phyloP scores from a whole-genome alignment of 2,329 filamentous ascomycete genomes.

The Xylariaceae sp. region DNA sequence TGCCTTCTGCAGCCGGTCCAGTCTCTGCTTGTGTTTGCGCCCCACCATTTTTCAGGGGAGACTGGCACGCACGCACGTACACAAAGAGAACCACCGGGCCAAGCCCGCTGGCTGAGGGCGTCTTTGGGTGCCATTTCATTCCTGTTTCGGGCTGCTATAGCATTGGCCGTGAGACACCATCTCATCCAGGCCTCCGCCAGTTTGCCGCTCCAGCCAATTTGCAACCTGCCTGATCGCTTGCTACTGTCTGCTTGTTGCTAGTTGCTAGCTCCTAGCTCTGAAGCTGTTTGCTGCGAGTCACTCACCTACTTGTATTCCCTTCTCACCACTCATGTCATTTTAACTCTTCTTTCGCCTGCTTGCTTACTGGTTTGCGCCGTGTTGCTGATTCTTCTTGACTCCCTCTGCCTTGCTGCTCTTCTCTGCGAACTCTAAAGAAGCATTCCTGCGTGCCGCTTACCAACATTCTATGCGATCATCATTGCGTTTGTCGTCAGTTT shows the following conservation, averaged over 20 bases:
- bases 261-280: background rate
- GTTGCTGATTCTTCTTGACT: conserved; percentile 12
- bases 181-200: conserved; percentile 3
- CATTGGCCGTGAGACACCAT: conserved; percentile 12
- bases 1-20: background rate
- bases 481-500: conserved; percentile 12
- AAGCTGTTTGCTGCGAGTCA: no score
- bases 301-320: background rate
- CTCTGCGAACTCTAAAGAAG: conserved; percentile 4
- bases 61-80: conserved; percentile 7
- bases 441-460: conserved; percentile 1
- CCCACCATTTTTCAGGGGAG: conserved; percentile 16
- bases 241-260: background rate
- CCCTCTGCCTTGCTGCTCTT: background rate
- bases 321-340: background rate
- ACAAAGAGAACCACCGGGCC: conserved; percentile 20
- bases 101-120: conserved; percentile 14
- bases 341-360: background rate
- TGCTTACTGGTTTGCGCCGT: conserved; percentile 18
- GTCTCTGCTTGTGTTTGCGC: conserved; percentile 1
- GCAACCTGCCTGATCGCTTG: conserved; percentile 9
- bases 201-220: conserved; percentile 19
- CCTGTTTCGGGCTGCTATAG: conserved; percentile 27
- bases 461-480: conserved; percentile 5
- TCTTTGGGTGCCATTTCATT: conserved; percentile 18